Evolutionary conservation across 306 rosid genomes (phyloP), one percentile per base, ranked within the genome.

Genomic region (Acacia melanoxylon): DNA sequence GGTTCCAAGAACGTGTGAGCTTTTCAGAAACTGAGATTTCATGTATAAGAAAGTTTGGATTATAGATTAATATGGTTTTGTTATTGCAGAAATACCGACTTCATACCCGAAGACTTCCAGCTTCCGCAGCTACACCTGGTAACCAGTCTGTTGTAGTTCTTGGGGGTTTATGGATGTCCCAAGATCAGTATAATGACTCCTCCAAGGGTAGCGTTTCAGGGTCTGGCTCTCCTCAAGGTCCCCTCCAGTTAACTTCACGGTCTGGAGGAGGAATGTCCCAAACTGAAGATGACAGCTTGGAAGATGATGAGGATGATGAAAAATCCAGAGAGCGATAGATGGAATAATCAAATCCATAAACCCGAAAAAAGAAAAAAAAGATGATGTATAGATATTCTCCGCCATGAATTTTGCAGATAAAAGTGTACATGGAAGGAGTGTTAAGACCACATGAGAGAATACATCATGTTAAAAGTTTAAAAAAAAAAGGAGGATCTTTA

Each of bases 161-260:
- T 69, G 97, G 97, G 72, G 91, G 87, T 49, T 82, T 92, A 77
- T 93, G 97, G 97, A 86, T 84, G 93, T 62, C 93, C 66, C 93
- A 82, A 85, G 96, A 95, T 81, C 96, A 84, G 25, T 87, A 79
- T 85, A 89, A 89, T 68, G 94, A 92, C 41, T 95, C 98, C 69
- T 89, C 94, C 17, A 95, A 93, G 80, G 94, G 87, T 29, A 87
- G 89, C 81, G 89, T 92, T 83, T 91, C 97, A 0, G 98, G 87
- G 29, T 91, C 95, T 9, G 98, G 93, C 40, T 95, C 99, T 68
- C 98, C 99, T 8, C 97, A 91, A 85, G 94, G 99, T 25, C 99
- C 98, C 29, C 93, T 95, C 68, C 98, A 93, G 80, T 89, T 93
- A 74, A 77, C 68, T n/a, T 33, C 91, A 19, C 89, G 89, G 42